Base-by-base conservation (phyloP, 352 stramenopile genomes). In the Globisporangium lucens region DNA sequence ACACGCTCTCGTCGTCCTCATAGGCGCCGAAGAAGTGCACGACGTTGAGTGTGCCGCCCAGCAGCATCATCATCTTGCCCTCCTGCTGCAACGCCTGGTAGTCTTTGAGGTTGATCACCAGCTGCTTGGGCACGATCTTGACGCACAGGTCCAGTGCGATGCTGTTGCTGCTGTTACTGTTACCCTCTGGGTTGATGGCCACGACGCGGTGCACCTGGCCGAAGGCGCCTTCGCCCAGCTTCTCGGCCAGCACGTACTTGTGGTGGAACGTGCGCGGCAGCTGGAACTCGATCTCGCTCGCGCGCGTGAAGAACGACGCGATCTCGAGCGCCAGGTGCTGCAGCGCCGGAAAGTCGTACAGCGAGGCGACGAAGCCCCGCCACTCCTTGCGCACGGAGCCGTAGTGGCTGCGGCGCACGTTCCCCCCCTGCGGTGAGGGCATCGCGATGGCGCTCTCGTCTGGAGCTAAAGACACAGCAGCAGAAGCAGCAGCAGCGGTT, bases 21-120 rank as follows among this genome's bases (percentile, higher is more conserved):
- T 91, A 94, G 5, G 82, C 83, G 41, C 85, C 85, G 63, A 91
- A 91, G 60, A 91, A 94, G 57, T 94, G 85, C 61, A 94, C 85
- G 20, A 91, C 85, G 58, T 94, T 91, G 30, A 94, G 76, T 36
- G 85, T 94, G 10, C 85, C 85, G 27, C 85, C 82, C 8, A 94
- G 72, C 41, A 94, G 61, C 59, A 83, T 73, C 85, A 94, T 94
- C 77, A 92, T 91, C 55, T 77, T 77, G 29, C 73, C 79, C 73
- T 94, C 85, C 49, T 89, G 82, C 71, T 89, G 75, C 59, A 94
- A 70, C 24, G 80, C 80, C 1, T 74, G 63, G 61, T 89, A 94
- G 76, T 91, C 83, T 17, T 75, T 70, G 20, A 78, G 74, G 57
- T 76, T 85, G 53, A 85, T 69, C n/a, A 94, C 71, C 27, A 80